Base-by-base conservation (phyloP, 306 rosid genomes). In the Phaseolus lunatus region DNA sequence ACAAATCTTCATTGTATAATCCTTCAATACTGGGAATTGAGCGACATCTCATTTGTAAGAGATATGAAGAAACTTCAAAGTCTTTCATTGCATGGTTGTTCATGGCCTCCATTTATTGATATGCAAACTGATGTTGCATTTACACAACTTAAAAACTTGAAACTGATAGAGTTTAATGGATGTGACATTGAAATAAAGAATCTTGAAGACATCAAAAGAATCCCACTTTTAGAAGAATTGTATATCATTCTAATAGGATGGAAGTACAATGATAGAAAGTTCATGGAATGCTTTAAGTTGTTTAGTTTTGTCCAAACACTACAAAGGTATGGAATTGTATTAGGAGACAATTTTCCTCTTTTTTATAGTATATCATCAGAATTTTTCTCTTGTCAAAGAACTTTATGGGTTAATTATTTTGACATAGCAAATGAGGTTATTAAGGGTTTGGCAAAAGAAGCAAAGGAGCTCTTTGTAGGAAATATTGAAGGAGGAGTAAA, bases 121-220 rank as follows among this genome's bases (percentile, higher is more conserved):
- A 18, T 82, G 22, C 75, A 39, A 41, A 41, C 82, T 12, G 31
- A 77, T 11, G 11, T 3, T 37, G 11, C 7, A 14, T 10, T 61
- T 4, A 2, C 9, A 48, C 47, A 43, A 5, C 15, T 79, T 3
- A 3, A 12, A 9, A 54, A 26, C 7, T 77, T 82, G 82, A 82
- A 57, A 47, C 14, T 72, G 56, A 6, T 82, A 9, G n/a, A 52
- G 29, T 44, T 82, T 29, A 5, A 0, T 18, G 6, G 8, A 0
- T 82, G 82, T 12, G 6, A 5, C 0, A 31, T 65, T 27, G 2
- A 24, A 33, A 15, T 2, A 7, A 41, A 57, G 37, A 45, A 54
- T 33, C 64, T 67, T 29, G 57, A 64, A 72, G 75, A 65, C 24
- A 54, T 77, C 14, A 65, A n/a, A 77, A 45, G 50, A 44, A 18